phyloP scores from a whole-genome alignment of 2,329 filamentous ascomycete species.

The Colletotrichum kahawae region DNA sequence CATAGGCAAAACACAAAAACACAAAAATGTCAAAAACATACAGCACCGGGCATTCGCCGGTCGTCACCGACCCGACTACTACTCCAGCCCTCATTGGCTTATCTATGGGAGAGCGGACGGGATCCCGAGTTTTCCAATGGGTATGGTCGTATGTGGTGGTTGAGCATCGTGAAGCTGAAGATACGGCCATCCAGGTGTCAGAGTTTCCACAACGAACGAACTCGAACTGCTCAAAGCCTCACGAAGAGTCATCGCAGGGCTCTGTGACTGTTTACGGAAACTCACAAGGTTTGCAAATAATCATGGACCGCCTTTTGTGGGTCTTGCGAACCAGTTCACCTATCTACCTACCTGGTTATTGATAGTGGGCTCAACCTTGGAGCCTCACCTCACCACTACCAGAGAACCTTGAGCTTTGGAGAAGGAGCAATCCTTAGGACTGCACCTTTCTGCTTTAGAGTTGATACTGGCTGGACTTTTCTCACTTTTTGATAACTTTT shows the following conservation, averaged over 20 bases:
- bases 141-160: background rate
- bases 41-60: background rate
- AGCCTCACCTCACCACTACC: background rate
- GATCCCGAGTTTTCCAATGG: background rate
- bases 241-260: background rate
- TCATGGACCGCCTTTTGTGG: background rate
- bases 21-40: background rate
- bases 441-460: background rate
- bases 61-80: background rate
- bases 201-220: background rate
- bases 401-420: background rate
- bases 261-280: background rate
- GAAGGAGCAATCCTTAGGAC: background rate
- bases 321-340: background rate
- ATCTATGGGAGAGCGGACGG: background rate
- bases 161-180: background rate
- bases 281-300: background rate
- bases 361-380: background rate
- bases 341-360: background rate
- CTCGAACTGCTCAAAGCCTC: background rate
- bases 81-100: background rate
- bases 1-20: background rate
- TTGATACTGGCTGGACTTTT: background rate
- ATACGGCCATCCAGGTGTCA: background rate
- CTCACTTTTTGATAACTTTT: background rate